Conservation (phyloP, 2,329 filamentous ascomycete genomes). For the Sphaerulina populicola region DNA sequence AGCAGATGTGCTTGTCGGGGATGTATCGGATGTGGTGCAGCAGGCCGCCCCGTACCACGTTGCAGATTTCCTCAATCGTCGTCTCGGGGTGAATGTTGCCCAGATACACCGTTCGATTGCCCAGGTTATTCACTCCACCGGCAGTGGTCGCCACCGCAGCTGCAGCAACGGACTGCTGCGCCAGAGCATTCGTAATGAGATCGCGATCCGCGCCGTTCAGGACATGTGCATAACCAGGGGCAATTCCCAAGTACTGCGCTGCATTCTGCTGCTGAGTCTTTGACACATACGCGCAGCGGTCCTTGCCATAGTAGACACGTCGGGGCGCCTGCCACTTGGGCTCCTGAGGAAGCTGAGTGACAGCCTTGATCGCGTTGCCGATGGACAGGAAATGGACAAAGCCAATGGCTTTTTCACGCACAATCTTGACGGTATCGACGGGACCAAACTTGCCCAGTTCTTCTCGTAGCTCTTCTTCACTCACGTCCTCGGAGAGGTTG, state of each 20-base stretch:
- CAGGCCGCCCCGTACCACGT: conserved; percentile 89
- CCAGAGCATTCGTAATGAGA: conserved; percentile 88
- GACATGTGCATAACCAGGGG: conserved; percentile 91
- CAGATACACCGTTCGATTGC: conserved; percentile 94
- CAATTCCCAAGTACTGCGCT: conserved; percentile 93
- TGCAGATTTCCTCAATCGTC: conserved; percentile 98
- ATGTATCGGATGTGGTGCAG: conserved; percentile 98
- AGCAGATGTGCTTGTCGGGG: conserved; percentile 99
- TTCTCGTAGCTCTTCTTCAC: conserved; percentile 86
- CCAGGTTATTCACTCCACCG: conserved; percentile 92
- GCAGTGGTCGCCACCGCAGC: conserved; percentile 94
- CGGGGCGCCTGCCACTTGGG: conserved; percentile 92
- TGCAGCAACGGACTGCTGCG: conserved; percentile 93
- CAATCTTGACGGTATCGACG: conserved; percentile 95
- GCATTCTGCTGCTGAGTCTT: conserved; percentile 99
- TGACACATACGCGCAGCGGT: conserved; percentile 94
- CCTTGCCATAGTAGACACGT: conserved; percentile 97
- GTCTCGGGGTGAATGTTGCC: conserved; percentile 99
- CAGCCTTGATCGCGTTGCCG: conserved; percentile 95
- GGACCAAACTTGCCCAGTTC: conserved; percentile 93
- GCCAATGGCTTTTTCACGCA: conserved; percentile 93
- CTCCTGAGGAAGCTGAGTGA: conserved; percentile 91
- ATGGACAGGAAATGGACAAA: conserved; percentile 98
- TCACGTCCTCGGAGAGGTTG: conserved; percentile 81
- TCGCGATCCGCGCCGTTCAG: conserved; percentile 93